Percentiles rank a stretch among this genome's conserved stretches.
These are phyloP conservation scores for Zygnema circumcarinatum DNA, from an alignment of 139 green algal species.

Conservation along the genomic window DNA sequence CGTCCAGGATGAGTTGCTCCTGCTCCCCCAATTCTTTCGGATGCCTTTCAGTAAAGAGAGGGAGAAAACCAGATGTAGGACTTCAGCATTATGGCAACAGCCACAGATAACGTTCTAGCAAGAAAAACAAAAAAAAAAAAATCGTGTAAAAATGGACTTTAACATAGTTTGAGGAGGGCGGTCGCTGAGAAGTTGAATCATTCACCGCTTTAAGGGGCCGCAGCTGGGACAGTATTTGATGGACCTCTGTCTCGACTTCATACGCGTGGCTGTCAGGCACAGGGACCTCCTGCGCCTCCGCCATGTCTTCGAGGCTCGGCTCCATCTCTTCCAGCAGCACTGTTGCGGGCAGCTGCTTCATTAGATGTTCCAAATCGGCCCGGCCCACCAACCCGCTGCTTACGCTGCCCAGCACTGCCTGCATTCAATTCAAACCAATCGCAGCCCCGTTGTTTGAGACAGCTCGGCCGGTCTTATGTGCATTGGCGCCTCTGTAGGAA, in stretches of 20 bases:
- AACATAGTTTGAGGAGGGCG: no score
- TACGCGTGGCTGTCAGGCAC: conserved; percentile 41
- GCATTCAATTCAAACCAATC: conserved; percentile 6
- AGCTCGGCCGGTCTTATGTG: no score
- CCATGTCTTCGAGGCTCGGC: not conserved
- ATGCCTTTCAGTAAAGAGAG: no score
- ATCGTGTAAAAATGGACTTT: no score
- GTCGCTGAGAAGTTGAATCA: no score
- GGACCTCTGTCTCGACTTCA: conserved; percentile 39
- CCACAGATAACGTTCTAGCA: no score
- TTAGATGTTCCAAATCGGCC: conserved; percentile 50
- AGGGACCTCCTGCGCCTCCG: conserved; percentile 25
- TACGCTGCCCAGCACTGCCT: conserved; percentile 53
- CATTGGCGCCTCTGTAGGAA: no score
- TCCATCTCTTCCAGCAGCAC: not conserved
- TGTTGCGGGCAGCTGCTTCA: conserved; percentile 34
- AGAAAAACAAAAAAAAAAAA: no score
- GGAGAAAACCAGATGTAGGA: no score
- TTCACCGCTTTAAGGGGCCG: conserved; percentile 25
- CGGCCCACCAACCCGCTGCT: conserved; percentile 42
- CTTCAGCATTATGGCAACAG: no score
- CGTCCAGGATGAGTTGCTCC: conserved; percentile 53
- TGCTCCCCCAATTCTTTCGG: no score
- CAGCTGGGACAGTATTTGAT: conserved; percentile 13
- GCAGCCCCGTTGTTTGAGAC: no score